Evolutionary conservation across 225 moss, liverwort and hornwort genomes (phyloP).

Genomic region (Marchantia polymorpha): DNA sequence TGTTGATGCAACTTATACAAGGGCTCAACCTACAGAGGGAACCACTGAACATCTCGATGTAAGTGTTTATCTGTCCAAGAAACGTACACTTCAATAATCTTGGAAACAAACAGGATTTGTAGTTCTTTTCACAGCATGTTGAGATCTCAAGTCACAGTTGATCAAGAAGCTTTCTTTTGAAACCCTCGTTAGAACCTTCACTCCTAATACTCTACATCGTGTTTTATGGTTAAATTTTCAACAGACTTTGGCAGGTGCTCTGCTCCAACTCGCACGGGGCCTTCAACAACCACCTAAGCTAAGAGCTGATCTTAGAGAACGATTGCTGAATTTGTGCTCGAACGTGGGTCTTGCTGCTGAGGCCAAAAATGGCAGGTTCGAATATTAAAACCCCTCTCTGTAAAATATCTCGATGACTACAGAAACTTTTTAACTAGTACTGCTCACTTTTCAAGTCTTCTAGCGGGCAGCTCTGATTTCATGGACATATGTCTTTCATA

Average conservation of each 20-base stretch:
- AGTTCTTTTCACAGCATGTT: neutral
- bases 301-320: slow-evolving; percentile 63
- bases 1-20: slow-evolving; percentile 41
- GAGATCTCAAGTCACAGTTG: neutral
- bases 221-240: neutral
- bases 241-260: slow-evolving; percentile 65
- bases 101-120: neutral
- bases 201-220: neutral
- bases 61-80: slow-evolving; percentile 13
- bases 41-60: slow-evolving; percentile 66
- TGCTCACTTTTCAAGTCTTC: no score
- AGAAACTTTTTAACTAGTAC: no score
- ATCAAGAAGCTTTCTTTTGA: neutral
- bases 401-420: neutral
- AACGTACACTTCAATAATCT: neutral
- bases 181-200: neutral
- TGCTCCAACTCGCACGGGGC: slow-evolving; percentile 60
- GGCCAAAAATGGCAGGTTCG: slow-evolving; percentile 60
- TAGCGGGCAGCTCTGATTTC: no score
- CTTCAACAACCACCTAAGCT: slow-evolving; percentile 55
- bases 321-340: slow-evolving; percentile 61
- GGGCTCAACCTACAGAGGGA: slow-evolving; percentile 51
- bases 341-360: slow-evolving; percentile 72
- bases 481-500: no score
- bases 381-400: neutral